A percentile compares a stretch with the other conserved stretches of the same genome.
Evolutionary conservation across 345 rosid species (phyloP).

Genomic region (Heritiera littoralis): DNA sequence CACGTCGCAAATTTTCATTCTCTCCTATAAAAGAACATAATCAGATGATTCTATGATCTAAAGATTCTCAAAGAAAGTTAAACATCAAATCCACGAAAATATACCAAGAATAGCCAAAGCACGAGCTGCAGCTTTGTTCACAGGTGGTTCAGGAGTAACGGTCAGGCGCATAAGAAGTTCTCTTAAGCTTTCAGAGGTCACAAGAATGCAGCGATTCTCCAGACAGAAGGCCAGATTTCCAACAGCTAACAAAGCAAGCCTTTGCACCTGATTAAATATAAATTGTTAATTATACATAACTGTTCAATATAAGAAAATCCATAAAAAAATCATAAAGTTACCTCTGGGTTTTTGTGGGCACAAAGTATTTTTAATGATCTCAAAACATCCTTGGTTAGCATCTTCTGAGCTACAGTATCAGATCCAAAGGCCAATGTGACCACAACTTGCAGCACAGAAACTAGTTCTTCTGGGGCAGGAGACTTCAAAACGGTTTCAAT

Average conservation of each 20-base stretch:
- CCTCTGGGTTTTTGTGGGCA: constrained; percentile 83
- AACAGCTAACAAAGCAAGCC: constrained; percentile 80
- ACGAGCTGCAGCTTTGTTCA: constrained; percentile 96
- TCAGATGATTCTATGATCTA: not conserved
- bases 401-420: constrained; percentile 84
- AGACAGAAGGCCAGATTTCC: constrained; percentile 94
- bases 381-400: constrained; percentile 84
- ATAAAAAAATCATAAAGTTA: constrained; percentile 32
- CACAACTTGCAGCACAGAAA: constrained; percentile 89
- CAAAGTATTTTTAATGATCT: constrained; percentile 79
- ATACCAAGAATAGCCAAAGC: constrained; percentile 97
- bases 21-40: constrained; percentile 54
- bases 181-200: constrained; percentile 92
- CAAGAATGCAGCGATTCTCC: constrained; percentile 87
- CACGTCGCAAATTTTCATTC: constrained; percentile 88
- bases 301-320: constrained; percentile 19
- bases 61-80: not conserved
- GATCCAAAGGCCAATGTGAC: constrained; percentile 82
- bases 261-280: constrained; percentile 71
- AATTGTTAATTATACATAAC: constrained; percentile 25
- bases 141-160: constrained; percentile 75
- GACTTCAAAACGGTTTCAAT: constrained; percentile 86
- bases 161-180: constrained; percentile 87
- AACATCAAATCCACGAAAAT: constrained; percentile 27
- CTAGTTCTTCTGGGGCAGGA: constrained; percentile 68